These are phyloP conservation scores for Megacollybia marginata DNA, from an alignment of 768 basidiomycete genomes.

Conservation along the genomic window DNA sequence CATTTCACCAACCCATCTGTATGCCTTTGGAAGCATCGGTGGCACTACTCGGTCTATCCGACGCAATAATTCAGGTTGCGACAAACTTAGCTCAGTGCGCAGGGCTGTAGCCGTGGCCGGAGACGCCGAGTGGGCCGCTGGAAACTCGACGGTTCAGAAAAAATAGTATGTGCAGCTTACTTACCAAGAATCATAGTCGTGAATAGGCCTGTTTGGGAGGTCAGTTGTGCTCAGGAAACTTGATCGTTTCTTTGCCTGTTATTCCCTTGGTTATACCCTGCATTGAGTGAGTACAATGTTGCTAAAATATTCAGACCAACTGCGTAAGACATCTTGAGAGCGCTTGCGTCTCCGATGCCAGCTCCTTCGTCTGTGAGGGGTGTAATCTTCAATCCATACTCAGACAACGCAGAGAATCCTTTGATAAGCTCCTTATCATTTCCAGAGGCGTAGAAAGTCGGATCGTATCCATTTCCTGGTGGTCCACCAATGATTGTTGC, in stretches of 20 bases:
- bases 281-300: neutral
- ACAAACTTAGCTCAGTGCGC: slow-evolving; percentile 36
- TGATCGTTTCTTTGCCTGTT: slow-evolving; percentile 21
- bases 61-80: slow-evolving; percentile 37
- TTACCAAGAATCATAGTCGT: slow-evolving; percentile 51
- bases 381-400: slow-evolving; percentile 39
- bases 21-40: slow-evolving; percentile 53
- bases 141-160: neutral
- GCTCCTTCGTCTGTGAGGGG: slow-evolving; percentile 38
- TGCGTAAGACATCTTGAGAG: slow-evolving; percentile 59
- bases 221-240: neutral
- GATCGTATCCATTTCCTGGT: slow-evolving; percentile 39
- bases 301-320: slow-evolving; percentile 24
- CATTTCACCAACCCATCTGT: slow-evolving; percentile 60
- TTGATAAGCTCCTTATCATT: slow-evolving; percentile 23
- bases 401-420: slow-evolving; percentile 30
- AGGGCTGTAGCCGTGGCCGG: slow-evolving; percentile 56
- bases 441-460: slow-evolving; percentile 49
- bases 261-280: slow-evolving; percentile 53
- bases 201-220: slow-evolving; percentile 17
- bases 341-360: slow-evolving; percentile 51
- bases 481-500: slow-evolving; percentile 52
- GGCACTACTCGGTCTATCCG: slow-evolving; percentile 32
- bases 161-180: neutral
- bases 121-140: slow-evolving; percentile 50